Conservation (phyloP, 495 filamentous ascomycete genomes). For the Achaetomiella virescens region DNA sequence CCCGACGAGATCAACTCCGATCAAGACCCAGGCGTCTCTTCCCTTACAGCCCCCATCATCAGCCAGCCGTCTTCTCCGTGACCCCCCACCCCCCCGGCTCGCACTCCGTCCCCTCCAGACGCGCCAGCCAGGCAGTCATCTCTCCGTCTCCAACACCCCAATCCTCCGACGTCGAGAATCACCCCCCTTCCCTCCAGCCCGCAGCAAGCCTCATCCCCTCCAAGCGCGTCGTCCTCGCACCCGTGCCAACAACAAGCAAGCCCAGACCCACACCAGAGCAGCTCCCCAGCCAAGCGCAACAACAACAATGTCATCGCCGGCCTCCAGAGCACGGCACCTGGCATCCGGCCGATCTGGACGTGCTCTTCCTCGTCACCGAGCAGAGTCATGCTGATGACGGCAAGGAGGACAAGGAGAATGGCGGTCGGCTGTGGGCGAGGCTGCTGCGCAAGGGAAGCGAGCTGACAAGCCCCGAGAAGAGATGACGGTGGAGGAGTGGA, state of each 20-base stretch:
- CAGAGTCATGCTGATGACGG: constrained; percentile 37
- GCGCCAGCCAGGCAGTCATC: constrained; percentile 32
- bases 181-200: constrained; percentile 53
- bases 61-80: constrained; percentile 14
- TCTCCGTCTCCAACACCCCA: constrained; percentile 61
- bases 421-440: constrained; percentile 28
- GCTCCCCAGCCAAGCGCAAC: constrained; percentile 59
- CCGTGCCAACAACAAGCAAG: constrained; percentile 48
- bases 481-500: constrained; percentile 95
- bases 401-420: constrained; percentile 38
- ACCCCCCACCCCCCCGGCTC: constrained; percentile 34
- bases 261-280: constrained; percentile 14
- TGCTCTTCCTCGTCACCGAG: constrained; percentile 43
- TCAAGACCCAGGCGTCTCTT: constrained; percentile 24
- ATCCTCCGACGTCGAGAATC: constrained; percentile 76
- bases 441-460: constrained; percentile 44
- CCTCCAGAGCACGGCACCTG: constrained; percentile 61
- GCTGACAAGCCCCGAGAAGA: constrained; percentile 73
- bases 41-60: constrained; percentile 26
- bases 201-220: constrained; percentile 22
- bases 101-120: constrained; percentile 23
- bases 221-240: constrained; percentile 37
- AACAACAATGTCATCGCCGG: constrained; percentile 41
- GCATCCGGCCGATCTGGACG: constrained; percentile 67
- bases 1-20: constrained; percentile 14